Conservation (phyloP, 2,329 filamentous ascomycete genomes). For the Drechslera avenae region DNA sequence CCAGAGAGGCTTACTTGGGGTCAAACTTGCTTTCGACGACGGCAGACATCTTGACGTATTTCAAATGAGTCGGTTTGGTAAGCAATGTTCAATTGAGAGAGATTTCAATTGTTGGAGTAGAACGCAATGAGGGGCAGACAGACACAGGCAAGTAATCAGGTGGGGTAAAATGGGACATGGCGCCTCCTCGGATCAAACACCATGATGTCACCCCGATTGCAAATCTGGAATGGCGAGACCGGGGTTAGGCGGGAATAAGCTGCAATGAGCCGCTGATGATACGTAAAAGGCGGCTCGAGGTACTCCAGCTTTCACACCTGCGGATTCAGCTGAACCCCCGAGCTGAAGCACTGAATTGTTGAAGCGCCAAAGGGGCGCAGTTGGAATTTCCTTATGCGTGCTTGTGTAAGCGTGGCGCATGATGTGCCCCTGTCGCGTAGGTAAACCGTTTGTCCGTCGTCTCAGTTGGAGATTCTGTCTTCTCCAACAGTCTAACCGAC, state of each 20-base stretch:
- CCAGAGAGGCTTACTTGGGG: slow-evolving; percentile 45
- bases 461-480: not conserved
- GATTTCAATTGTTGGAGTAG: not conserved
- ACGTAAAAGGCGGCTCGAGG: too few relatives aligned
- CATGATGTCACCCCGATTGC: slow-evolving; percentile 15
- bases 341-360: not conserved
- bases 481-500: not conserved
- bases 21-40: slow-evolving; percentile 57
- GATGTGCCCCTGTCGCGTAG: too few relatives aligned
- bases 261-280: not conserved
- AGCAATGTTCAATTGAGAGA: not conserved
- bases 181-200: not conserved
- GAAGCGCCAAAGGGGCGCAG: not conserved
- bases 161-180: slow-evolving; percentile 8
- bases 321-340: not conserved
- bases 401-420: too few relatives aligned
- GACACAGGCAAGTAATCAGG: slow-evolving; percentile 3
- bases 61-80: not conserved
- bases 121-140: slow-evolving; percentile 19
- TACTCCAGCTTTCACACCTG: not conserved
- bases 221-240: slow-evolving; percentile 4
- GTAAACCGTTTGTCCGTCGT: too few relatives aligned
- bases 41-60: slow-evolving; percentile 35
- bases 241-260: not conserved
- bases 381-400: not conserved